Percentiles rank a stretch among this genome's conserved stretches.
Conservation (phyloP, 1,139 yeast species). For the Saccharomyces hybrid region DNA sequence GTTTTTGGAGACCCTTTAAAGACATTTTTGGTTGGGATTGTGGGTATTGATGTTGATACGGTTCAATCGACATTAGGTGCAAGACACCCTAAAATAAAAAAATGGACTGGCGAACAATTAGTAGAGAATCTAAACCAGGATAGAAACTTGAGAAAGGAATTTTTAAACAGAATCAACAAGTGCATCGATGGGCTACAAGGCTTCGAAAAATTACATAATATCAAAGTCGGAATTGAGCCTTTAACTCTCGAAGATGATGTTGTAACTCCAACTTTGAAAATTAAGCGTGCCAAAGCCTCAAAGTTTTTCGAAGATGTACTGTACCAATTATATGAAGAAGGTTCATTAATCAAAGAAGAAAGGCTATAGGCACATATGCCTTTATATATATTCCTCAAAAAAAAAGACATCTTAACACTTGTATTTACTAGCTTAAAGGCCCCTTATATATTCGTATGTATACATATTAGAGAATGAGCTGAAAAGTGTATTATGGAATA, state of each 20-base stretch:
- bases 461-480: background rate
- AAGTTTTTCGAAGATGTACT: conserved; percentile 44
- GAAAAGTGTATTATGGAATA: background rate
- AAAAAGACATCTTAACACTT: background rate
- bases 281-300: conserved; percentile 55
- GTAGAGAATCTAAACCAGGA: conserved; percentile 27
- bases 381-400: background rate
- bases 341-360: conserved; percentile 32
- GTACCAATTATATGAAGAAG: conserved; percentile 54
- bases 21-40: conserved; percentile 53
- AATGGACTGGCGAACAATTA: conserved; percentile 24
- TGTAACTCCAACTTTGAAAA: conserved; percentile 69
- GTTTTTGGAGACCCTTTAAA: conserved; percentile 64
- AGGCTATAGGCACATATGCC: conserved; percentile 14
- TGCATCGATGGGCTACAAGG: conserved; percentile 33
- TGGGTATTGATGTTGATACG: conserved; percentile 49
- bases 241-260: conserved; percentile 55
- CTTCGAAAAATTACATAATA: conserved; percentile 61
- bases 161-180: conserved; percentile 28
- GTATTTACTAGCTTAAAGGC: background rate
- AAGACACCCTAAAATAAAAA: conserved; percentile 14
- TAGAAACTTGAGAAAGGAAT: conserved; percentile 17
- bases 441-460: background rate
- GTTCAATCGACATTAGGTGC: conserved; percentile 21
- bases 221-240: conserved; percentile 56